A percentile compares a stretch with the other conserved stretches of the same genome.
phyloP scores from a whole-genome alignment of 176 grass and related monocot genomes.

The Coix lacrymajobi region DNA sequence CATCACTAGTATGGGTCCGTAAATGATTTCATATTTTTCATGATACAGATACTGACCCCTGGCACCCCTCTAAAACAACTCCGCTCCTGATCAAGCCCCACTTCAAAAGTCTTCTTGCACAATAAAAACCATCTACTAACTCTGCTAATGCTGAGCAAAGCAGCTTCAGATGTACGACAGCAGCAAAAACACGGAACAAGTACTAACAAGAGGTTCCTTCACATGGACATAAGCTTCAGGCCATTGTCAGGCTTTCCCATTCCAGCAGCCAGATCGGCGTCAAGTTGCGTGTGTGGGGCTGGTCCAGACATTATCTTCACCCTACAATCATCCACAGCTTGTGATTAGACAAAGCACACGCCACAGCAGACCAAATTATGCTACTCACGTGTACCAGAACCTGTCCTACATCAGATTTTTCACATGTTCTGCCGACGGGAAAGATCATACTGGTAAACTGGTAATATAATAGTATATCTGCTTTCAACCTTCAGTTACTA shows the following conservation, averaged over 20 bases:
- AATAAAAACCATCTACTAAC: neutral
- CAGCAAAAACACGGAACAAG: neutral
- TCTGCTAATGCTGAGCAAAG: neutral
- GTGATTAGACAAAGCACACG: constrained; percentile 4
- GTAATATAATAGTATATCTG: neutral
- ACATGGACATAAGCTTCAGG: constrained; percentile 85
- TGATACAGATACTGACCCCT: neutral
- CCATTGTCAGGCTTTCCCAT: constrained; percentile 98
- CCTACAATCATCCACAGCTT: constrained; percentile 35
- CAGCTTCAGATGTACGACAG: constrained; percentile 9
- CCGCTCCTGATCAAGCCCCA: neutral
- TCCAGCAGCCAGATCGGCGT: constrained; percentile 79
- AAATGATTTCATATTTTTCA: constrained; percentile 2
- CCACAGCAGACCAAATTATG: neutral
- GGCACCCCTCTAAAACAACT: neutral
- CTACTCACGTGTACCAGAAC: neutral
- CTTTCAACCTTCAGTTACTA: neutral
- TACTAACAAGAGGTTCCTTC: neutral
- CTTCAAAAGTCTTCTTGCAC: neutral
- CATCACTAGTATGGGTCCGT: neutral
- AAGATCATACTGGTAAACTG: neutral
- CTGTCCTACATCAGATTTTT: neutral
- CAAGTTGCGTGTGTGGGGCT: constrained; percentile 73
- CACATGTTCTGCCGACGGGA: neutral
- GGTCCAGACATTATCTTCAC: constrained; percentile 72